Evolutionary conservation across 306 rosid genomes (phyloP), one percentile per base, ranked within the genome.

Genomic region (Geum urbanum): DNA sequence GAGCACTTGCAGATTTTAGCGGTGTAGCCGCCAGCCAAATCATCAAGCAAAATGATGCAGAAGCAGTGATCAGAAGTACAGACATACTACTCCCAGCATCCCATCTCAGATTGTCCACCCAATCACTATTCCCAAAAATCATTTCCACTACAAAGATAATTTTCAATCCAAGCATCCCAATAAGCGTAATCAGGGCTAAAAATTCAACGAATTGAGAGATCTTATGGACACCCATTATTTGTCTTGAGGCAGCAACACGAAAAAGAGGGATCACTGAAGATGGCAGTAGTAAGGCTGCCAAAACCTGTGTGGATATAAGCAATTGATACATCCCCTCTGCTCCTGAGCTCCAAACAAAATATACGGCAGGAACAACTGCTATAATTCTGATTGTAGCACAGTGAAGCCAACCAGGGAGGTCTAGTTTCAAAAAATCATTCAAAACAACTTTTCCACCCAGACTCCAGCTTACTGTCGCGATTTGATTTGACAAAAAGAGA

Each of bases 401-500:
- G 74, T 94, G 97, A 76, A 94, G 92, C 98, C 98, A 94, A 68
- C 91, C 95, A 10, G 98, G 98, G 76, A 90, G 88, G 56, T 94
- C 92, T 62, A 94, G 71, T 79, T 86, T 90, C 76, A 94, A 84
- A 77, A 90, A 88, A 72, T 86, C 84, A 37, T 72, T 87, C 72
- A 88, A 64, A 39, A 88, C 86, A 39, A 70, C 95, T 83, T 84
- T 88, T 72, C 98, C 97, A 37, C 96, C 96, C 41, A 85, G 54
- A 74, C 91, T 81, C 98, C 97, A 90, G 64, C 84, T 79, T 75
- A 94, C 83, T 71, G 90, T 80, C 49, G 86, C 76, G 39, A 83
- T 83, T 79, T 87, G 96, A 83, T 94, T 94, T 66, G 97, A 84
- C 50, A 90, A 75, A 80, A 88, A 79, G 79, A 92, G 77, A 82